Conservation (phyloP, 331 rosid genomes). For the Spiraea crenata region DNA sequence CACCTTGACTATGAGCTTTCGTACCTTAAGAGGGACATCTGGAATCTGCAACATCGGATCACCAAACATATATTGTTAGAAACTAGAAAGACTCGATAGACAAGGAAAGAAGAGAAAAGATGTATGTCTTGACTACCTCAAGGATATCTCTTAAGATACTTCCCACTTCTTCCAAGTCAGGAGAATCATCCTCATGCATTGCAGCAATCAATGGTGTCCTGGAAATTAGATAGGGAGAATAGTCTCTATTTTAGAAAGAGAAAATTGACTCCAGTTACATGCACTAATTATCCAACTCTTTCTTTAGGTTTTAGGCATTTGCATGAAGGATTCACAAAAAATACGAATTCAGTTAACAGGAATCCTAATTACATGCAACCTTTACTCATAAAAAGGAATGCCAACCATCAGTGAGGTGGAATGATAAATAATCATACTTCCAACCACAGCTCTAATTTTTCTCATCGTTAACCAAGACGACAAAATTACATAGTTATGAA, state of each 20-base stretch:
- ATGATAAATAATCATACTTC: neutral
- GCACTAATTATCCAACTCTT: neutral
- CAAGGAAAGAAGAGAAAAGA: neutral
- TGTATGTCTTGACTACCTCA: conserved; percentile 43
- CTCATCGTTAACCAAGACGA: neutral
- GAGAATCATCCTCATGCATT: conserved; percentile 78
- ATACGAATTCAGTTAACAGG: neutral
- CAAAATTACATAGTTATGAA: too few species aligned
- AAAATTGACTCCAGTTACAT: too few species aligned
- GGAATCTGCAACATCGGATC: conserved; percentile 48
- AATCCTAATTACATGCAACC: too few species aligned
- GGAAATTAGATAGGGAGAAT: conserved; percentile 14
- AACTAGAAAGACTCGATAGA: neutral
- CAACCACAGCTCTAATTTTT: neutral
- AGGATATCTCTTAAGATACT: conserved; percentile 50
- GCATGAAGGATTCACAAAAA: neutral
- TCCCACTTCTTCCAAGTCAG: conserved; percentile 57
- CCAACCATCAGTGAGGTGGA: too few species aligned
- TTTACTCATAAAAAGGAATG: too few species aligned
- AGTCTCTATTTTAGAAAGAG: neutral
- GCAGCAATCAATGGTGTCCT: conserved; percentile 71
- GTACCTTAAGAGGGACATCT: conserved; percentile 50
- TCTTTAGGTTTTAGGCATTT: neutral
- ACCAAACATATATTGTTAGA: conserved; percentile 13
- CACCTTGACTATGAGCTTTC: conserved; percentile 61